phyloP scores from a whole-genome alignment of 1,284 basidiomycete species.

The Amylostereum areolatum region DNA sequence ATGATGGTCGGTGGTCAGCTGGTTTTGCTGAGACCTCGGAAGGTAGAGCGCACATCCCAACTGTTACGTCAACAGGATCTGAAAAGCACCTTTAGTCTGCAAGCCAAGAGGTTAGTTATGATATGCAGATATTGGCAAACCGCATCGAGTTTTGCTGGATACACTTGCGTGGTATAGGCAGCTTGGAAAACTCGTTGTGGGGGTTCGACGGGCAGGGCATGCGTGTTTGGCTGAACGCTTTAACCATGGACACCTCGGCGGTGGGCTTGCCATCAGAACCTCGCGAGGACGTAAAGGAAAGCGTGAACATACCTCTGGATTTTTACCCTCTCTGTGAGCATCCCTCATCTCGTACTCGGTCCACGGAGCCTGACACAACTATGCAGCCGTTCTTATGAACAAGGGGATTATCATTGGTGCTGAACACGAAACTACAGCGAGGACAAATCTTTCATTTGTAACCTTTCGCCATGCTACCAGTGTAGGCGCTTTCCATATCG shows the following conservation, averaged over 20 bases:
- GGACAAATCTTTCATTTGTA: slow-evolving; percentile 80
- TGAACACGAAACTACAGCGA: slow-evolving; percentile 79
- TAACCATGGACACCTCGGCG: slow-evolving; percentile 72
- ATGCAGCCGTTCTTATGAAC: slow-evolving; percentile 91
- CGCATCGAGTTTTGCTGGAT: slow-evolving; percentile 99
- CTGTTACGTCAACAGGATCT: not conserved
- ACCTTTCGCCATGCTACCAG: slow-evolving; percentile 91
- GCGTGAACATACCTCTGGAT: slow-evolving; percentile 83
- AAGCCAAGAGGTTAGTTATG: slow-evolving; percentile 90
- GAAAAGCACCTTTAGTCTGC: slow-evolving; percentile 45
- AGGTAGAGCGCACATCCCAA: slow-evolving; percentile 38
- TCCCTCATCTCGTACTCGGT: slow-evolving; percentile 2
- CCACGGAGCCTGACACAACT: not conserved
- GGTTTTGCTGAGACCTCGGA: slow-evolving; percentile 79
- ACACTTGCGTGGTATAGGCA: slow-evolving; percentile 86
- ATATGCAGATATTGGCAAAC: slow-evolving; percentile 95
- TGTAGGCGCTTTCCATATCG: slow-evolving; percentile 39
- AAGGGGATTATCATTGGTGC: slow-evolving; percentile 98
- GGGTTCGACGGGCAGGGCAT: slow-evolving; percentile 90
- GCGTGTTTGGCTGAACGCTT: slow-evolving; percentile 92
- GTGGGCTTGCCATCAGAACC: slow-evolving; percentile 26
- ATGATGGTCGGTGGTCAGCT: slow-evolving; percentile 95
- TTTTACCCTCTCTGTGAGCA: slow-evolving; percentile 93
- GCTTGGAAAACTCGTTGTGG: slow-evolving; percentile 96
- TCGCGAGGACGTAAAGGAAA: slow-evolving; percentile 79